Percentiles rank a stretch among this genome's conserved stretches.
Conservation (phyloP, 163 green algal genomes). For the Volvox carteri region DNA sequence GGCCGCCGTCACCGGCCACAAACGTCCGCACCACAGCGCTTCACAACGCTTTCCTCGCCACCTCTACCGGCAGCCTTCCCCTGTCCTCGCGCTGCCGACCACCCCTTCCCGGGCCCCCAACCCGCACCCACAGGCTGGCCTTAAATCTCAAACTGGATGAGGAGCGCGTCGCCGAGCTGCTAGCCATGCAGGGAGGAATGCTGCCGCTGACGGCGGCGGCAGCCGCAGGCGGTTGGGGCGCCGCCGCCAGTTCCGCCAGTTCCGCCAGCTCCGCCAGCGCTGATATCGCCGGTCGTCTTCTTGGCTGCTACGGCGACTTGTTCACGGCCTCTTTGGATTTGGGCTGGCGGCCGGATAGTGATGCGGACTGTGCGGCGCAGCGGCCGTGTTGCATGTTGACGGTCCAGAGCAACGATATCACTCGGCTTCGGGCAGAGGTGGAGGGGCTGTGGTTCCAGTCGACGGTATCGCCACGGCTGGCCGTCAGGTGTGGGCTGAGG, state of each 20-base stretch:
- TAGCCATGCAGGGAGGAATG: neutral
- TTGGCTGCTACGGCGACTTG: conserved; percentile 68
- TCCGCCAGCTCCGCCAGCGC: conserved; percentile 1
- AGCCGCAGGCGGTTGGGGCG: neutral
- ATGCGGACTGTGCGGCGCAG: conserved; percentile 49
- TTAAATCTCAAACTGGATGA: conserved; percentile 64
- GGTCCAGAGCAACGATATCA: conserved; percentile 63
- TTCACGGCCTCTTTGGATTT: conserved; percentile 59
- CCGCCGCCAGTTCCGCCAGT: neutral
- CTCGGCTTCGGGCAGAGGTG: conserved; percentile 55
- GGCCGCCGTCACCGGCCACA: too few species aligned
- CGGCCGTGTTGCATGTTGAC: conserved; percentile 52
- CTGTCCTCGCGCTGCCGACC: too few species aligned
- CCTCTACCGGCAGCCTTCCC: too few species aligned
- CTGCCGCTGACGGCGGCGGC: neutral
- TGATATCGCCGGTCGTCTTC: conserved; percentile 55
- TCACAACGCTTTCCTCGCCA: too few species aligned
- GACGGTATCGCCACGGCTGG: conserved; percentile 55
- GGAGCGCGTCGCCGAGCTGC: conserved; percentile 57
- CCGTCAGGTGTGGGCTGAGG: conserved; percentile 52
- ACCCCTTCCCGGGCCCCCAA: too few species aligned
- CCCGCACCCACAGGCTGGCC: conserved; percentile 40
- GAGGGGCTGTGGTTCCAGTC: conserved; percentile 60
- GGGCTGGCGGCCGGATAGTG: conserved; percentile 39
- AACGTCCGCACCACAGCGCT: too few species aligned